phyloP scores from a whole-genome alignment of 2,329 filamentous ascomycete genomes.

The Arthrobotrys pseudoclavata region DNA sequence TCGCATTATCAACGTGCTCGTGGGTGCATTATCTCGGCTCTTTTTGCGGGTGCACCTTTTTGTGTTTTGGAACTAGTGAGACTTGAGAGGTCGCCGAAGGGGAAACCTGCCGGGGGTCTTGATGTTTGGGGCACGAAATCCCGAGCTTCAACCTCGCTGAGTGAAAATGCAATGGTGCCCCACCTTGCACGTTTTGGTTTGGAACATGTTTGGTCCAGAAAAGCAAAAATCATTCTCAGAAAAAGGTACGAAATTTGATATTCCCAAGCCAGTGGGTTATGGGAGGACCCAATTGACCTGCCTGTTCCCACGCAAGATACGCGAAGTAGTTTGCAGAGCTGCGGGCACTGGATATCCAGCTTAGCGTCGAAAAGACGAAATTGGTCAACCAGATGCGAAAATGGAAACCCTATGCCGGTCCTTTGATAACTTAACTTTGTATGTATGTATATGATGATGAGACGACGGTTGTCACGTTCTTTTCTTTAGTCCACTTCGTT shows the following conservation, averaged over 20 bases:
- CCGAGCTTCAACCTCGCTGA: constrained; percentile 21
- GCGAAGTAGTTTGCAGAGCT: constrained; percentile 25
- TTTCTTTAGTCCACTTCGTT: background rate
- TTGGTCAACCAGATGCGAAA: constrained; percentile 50
- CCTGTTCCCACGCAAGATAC: constrained; percentile 49
- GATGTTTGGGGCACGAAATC: constrained; percentile 20
- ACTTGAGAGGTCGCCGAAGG: constrained; percentile 52
- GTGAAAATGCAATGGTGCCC: background rate
- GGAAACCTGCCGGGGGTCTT: constrained; percentile 25
- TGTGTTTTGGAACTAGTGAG: constrained; percentile 47
- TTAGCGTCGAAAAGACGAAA: constrained; percentile 34
- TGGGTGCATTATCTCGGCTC: constrained; percentile 41
- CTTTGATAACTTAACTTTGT: background rate
- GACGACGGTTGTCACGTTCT: constrained; percentile 27
- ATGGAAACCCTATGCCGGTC: constrained; percentile 40
- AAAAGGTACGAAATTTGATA: constrained; percentile 19
- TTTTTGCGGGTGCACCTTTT: constrained; percentile 13
- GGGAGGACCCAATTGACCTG: constrained; percentile 42
- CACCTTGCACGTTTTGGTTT: constrained; percentile 28
- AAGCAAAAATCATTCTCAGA: constrained; percentile 40
- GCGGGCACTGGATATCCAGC: constrained; percentile 20
- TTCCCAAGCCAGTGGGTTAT: constrained; percentile 31
- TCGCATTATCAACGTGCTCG: constrained; percentile 43
- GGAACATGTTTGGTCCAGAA: constrained; percentile 24
- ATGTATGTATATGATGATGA: constrained; percentile 15